These are phyloP conservation scores for Tillandsia leiboldiana DNA, from an alignment of 176 grass and related monocot genomes.

Conservation along the genomic window DNA sequence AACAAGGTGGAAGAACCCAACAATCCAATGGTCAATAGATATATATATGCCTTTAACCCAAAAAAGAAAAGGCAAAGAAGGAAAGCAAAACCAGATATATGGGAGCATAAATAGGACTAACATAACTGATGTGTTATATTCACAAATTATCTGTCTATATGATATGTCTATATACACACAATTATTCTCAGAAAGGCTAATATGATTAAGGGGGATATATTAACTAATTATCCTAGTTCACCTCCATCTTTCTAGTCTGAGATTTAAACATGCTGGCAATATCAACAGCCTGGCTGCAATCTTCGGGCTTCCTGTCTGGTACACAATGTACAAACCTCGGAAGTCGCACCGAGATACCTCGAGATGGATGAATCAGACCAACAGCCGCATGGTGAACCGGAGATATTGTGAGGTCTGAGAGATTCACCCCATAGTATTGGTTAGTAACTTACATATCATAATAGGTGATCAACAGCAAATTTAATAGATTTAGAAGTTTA, in stretches of 20 bases:
- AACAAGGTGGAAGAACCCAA: too few relatives aligned
- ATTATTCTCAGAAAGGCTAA: too few relatives aligned
- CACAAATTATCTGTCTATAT: too few relatives aligned
- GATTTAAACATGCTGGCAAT: slow-evolving; percentile 60
- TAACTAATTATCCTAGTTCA: slow-evolving; percentile 21
- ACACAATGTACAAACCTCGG: slow-evolving; percentile 51
- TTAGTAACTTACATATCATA: background rate
- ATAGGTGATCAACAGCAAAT: background rate
- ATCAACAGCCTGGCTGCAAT: slow-evolving; percentile 54
- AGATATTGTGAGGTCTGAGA: slow-evolving; percentile 73
- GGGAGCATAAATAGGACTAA: too few relatives aligned
- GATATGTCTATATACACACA: too few relatives aligned
- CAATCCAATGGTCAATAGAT: too few relatives aligned
- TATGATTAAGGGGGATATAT: too few relatives aligned
- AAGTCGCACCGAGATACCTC: slow-evolving; percentile 81
- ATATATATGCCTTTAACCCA: too few relatives aligned
- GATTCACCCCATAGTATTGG: background rate
- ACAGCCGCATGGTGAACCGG: slow-evolving; percentile 77
- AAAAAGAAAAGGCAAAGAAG: too few relatives aligned
- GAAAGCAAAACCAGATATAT: too few relatives aligned
- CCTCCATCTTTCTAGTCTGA: slow-evolving; percentile 70
- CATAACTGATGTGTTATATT: too few relatives aligned
- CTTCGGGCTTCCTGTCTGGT: slow-evolving; percentile 51
- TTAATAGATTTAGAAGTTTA: background rate
- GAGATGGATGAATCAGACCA: slow-evolving; percentile 62